phyloP scores from a whole-genome alignment of 2,329 filamentous ascomycete species.

The Emergomyces pasteurianus region DNA sequence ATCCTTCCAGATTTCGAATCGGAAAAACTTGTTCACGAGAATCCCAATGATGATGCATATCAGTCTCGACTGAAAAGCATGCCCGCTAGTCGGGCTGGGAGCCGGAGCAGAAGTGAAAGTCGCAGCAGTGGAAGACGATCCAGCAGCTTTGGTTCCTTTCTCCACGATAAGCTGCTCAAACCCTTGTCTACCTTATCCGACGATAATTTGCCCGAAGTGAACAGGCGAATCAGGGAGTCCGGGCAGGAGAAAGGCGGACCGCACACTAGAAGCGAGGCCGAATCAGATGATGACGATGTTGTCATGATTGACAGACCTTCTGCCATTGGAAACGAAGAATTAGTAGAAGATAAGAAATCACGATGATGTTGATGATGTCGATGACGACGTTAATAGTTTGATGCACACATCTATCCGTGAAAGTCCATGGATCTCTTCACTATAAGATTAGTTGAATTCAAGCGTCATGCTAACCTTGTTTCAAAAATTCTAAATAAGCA shows the following conservation, averaged over 20 bases:
- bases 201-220: conserved; percentile 4
- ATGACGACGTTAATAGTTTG: background rate
- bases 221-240: conserved; percentile 58
- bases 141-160: background rate
- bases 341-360: conserved; percentile 1
- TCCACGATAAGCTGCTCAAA: conserved; percentile 1
- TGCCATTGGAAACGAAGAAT: background rate
- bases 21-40: conserved; percentile 39
- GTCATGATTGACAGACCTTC: background rate
- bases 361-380: background rate
- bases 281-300: conserved; percentile 4
- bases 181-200: conserved; percentile 3
- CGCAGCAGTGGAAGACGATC: conserved; percentile 1
- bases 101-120: conserved; percentile 5
- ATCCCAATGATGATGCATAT: conserved; percentile 16
- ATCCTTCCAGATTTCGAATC: conserved; percentile 77
- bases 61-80: conserved; percentile 9
- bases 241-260: conserved; percentile 56
- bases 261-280: conserved; percentile 28
- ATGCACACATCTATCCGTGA: background rate
- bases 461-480: background rate
- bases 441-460: background rate
- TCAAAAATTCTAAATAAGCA: background rate
- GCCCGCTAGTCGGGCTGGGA: conserved; percentile 3
- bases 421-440: background rate